A percentile compares a stretch with the other conserved stretches of the same genome.
These are phyloP conservation scores for Cucumis hystrix DNA, from an alignment of 306 rosid species.

Conservation along the genomic window DNA sequence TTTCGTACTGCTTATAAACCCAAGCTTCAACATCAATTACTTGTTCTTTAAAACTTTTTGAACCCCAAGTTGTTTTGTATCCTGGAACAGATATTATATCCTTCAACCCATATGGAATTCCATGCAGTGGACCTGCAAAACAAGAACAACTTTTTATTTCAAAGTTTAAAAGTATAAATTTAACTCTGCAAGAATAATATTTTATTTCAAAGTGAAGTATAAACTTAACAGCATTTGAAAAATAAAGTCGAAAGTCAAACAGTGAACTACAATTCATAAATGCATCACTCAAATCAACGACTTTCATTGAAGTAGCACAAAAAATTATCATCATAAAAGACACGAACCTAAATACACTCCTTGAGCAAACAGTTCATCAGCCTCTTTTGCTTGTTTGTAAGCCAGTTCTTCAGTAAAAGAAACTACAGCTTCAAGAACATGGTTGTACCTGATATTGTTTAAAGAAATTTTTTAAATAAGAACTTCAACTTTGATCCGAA, in stretches of 20 bases:
- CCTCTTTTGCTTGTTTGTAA: constrained; percentile 48
- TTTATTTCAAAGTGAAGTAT: not conserved
- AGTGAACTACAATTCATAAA: not conserved
- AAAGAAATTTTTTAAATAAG: not conserved
- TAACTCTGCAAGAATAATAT: not conserved
- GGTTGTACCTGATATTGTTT: constrained; percentile 35
- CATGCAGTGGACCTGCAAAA: constrained; percentile 60
- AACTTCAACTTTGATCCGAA: not conserved
- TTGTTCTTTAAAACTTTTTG: constrained; percentile 56
- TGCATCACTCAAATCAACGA: not conserved
- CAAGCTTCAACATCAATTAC: constrained; percentile 53
- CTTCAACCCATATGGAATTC: constrained; percentile 81
- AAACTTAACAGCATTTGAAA: not conserved
- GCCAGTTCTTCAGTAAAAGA: constrained; percentile 59
- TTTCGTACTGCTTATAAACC: constrained; percentile 51
- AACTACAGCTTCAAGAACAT: constrained; percentile 52
- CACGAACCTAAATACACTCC: constrained; percentile 55
- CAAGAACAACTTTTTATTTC: not conserved
- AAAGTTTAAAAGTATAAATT: not conserved
- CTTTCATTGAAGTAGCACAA: not conserved
- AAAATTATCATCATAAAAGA: not conserved
- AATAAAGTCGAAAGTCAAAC: not conserved
- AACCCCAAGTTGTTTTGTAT: constrained; percentile 73
- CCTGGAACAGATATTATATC: constrained; percentile 67
- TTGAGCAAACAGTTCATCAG: constrained; percentile 45